Evolutionary conservation across 371 early-diverging fungal species (phyloP).

Genomic region (Haplosporangium sp.): DNA sequence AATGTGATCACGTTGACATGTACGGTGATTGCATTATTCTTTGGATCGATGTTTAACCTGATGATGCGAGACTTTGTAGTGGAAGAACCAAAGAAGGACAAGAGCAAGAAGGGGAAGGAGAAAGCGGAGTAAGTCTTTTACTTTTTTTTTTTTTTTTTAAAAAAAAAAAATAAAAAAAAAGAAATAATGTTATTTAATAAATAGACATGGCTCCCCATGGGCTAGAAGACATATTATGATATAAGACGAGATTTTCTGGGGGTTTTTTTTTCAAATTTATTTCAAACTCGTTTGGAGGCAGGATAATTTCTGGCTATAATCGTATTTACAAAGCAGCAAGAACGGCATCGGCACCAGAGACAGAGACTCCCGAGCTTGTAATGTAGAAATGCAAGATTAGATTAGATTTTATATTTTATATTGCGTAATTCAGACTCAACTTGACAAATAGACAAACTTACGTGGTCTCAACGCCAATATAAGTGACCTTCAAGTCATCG

Average conservation of each 20-base stretch:
- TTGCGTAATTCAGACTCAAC: too few relatives aligned
- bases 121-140: background rate
- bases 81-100: constrained; percentile 39
- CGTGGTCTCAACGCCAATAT: constrained; percentile 78
- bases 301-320: background rate
- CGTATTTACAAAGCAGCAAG: constrained; percentile 37
- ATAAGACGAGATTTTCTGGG: too few relatives aligned
- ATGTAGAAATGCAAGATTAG: background rate
- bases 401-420: background rate
- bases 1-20: constrained; percentile 97
- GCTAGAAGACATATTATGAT: too few relatives aligned
- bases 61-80: constrained; percentile 74
- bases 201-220: too few relatives aligned
- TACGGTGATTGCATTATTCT: constrained; percentile 94
- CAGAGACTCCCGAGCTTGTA: constrained; percentile 59
- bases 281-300: too few relatives aligned
- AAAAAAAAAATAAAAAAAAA: too few relatives aligned
- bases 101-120: constrained; percentile 20
- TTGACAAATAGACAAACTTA: constrained; percentile 7
- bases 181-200: background rate
- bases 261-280: too few relatives aligned
- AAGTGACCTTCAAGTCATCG: constrained; percentile 75
- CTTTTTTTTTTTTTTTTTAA: constrained; percentile 7
- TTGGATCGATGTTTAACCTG: constrained; percentile 93
- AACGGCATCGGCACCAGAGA: constrained; percentile 62